A percentile compares a stretch with the other conserved stretches of the same genome.
Conservation (phyloP, 129 eudicot species). For the Centella asiatica region DNA sequence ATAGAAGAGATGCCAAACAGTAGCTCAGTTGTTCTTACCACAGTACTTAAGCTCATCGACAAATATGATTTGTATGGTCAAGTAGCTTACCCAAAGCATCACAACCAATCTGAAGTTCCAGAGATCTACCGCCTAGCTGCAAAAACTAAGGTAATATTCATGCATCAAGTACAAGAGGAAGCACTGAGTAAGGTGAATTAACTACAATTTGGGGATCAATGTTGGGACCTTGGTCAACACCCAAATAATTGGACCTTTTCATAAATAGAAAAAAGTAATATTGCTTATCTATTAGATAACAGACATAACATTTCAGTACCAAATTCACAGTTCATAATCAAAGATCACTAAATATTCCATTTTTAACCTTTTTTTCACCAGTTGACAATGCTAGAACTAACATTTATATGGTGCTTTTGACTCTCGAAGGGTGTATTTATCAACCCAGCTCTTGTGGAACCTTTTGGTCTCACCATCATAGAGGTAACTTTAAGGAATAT, state of each 20-base stretch:
- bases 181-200: no score
- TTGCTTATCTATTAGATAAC: not conserved
- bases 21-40: slow-evolving; percentile 65
- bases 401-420: slow-evolving; percentile 16
- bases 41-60: slow-evolving; percentile 69
- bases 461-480: slow-evolving; percentile 71
- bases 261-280: no score
- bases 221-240: no score
- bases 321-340: slow-evolving; percentile 1
- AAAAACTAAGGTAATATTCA: slow-evolving; percentile 58
- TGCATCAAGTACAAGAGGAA: not conserved
- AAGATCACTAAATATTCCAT: not conserved
- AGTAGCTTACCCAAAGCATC: slow-evolving; percentile 83
- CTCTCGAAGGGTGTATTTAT: slow-evolving; percentile 73
- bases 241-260: no score
- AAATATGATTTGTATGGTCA: slow-evolving; percentile 77
- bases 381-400: slow-evolving; percentile 15
- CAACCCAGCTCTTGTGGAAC: slow-evolving; percentile 87
- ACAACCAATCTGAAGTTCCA: slow-evolving; percentile 76
- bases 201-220: no score
- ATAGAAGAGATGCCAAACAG: slow-evolving; percentile 70
- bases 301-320: not conserved
- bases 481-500: slow-evolving; percentile 35
- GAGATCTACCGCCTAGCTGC: slow-evolving; percentile 79
- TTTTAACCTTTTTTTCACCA: slow-evolving; percentile 1